These are phyloP conservation scores for Yamadazyma laniorum DNA, from an alignment of 805 yeast genomes.

Conservation along the genomic window DNA sequence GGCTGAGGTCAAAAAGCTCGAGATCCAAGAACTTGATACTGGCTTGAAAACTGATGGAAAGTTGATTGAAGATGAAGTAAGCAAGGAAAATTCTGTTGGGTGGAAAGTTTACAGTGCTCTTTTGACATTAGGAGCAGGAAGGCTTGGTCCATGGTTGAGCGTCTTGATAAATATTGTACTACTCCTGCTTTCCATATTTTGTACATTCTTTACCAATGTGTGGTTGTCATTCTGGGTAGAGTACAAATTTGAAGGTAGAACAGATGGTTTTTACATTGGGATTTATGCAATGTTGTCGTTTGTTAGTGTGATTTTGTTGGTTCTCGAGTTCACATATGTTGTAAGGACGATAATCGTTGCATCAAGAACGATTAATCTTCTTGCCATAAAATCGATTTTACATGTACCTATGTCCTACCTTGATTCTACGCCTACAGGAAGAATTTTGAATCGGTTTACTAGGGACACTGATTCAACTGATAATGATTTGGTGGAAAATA, in stretches of 20 bases:
- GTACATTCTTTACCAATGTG: slow-evolving; percentile 56
- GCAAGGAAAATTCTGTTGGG: slow-evolving; percentile 33
- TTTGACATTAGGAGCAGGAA: slow-evolving; percentile 35
- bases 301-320: slow-evolving; percentile 43
- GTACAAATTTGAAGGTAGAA: slow-evolving; percentile 44
- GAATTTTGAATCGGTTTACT: slow-evolving; percentile 81
- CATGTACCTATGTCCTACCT: slow-evolving; percentile 79
- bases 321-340: slow-evolving; percentile 43
- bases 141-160: slow-evolving; percentile 2
- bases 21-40: not conserved
- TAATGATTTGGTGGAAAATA: slow-evolving; percentile 69
- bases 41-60: slow-evolving; percentile 22
- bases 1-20: slow-evolving; percentile 5
- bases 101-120: slow-evolving; percentile 35
- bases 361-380: slow-evolving; percentile 53
- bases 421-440: slow-evolving; percentile 85
- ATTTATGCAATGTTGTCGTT: slow-evolving; percentile 61
- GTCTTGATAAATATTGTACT: not conserved
- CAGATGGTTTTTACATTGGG: slow-evolving; percentile 67
- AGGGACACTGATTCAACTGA: slow-evolving; percentile 84
- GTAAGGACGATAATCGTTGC: slow-evolving; percentile 50
- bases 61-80: slow-evolving; percentile 35
- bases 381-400: slow-evolving; percentile 58
- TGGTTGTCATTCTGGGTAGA: slow-evolving; percentile 85
- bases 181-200: not conserved